Evolutionary conservation across 2,329 filamentous ascomycete genomes (phyloP), one percentile per base, ranked within the genome.

Genomic region (Aspergillus brunneoviolaceus): DNA sequence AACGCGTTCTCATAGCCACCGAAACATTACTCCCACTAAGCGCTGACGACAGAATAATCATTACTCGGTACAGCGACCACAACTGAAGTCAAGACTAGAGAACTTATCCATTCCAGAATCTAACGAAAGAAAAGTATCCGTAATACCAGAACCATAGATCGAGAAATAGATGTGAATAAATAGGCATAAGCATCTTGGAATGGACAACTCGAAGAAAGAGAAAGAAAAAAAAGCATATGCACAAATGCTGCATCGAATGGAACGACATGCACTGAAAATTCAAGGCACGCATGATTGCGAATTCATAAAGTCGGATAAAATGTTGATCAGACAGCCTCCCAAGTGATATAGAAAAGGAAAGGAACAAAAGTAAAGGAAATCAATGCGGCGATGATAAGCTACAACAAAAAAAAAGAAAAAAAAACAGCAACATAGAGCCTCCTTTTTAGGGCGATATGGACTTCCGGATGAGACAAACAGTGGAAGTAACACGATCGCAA

Each of bases 271-370:
- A 45, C 39, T 16, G n/a, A 63, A 31, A 27, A 49, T 42, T 35
- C 31, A 58, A 58, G 51, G 57, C 50, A 60, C 52, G 53, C 25
- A 45, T 31, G 29, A 56, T 60, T 50, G 61, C 55, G 56, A 47
- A 55, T 61, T 35, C 12, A 35, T 35, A 16, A 35, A 35, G 11
- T 35, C 33, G 54, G 58, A 61, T 50, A 58, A 60, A 61, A 61
- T 64, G 58, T 64, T 76, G 70, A 76, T 76, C 74, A 77, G 70
- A 76, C 74, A 76, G 71, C 74, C 74, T 73, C 72, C 72, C 74
- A 74, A 61, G 58, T 67, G 63, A 63, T 62, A 69, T 52, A 67
- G 63, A 60, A 60, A 60, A 58, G 25, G 61, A 49, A 57, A 56
- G 53, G 7, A 29, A 29, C 27, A 29, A 10, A 52, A 58, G 51